Evolutionary conservation across 495 filamentous ascomycete species (phyloP).

Genomic region (Penicillium paradoxum): DNA sequence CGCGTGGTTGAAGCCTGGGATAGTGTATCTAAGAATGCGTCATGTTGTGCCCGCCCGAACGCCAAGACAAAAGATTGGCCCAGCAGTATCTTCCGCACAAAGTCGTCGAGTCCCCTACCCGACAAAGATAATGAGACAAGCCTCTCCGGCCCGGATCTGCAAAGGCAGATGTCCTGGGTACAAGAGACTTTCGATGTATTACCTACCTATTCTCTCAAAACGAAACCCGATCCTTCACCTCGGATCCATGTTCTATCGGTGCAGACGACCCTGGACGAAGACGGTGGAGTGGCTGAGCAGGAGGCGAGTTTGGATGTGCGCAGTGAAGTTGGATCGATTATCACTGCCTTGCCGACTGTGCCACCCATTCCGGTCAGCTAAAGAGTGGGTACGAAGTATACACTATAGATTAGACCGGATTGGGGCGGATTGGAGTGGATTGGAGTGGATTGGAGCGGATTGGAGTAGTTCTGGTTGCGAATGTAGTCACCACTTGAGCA

Average conservation of each 20-base stretch:
- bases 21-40: constrained; percentile 18
- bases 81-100: constrained; percentile 34
- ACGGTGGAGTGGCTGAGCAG: constrained; percentile 5
- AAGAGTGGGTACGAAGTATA: too few relatives aligned
- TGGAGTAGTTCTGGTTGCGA: too few relatives aligned
- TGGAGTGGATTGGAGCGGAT: too few relatives aligned
- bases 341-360: constrained; percentile 39
- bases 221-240: constrained; percentile 24
- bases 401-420: too few relatives aligned
- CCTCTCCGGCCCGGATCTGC: constrained; percentile 13
- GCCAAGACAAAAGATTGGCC: constrained; percentile 29
- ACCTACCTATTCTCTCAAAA: constrained; percentile 35
- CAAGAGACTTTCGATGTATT: constrained; percentile 27
- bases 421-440: too few relatives aligned
- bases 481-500: too few relatives aligned
- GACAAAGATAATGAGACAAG: constrained; percentile 5
- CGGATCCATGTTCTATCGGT: constrained; percentile 36
- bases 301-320: constrained; percentile 2
- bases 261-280: constrained; percentile 25
- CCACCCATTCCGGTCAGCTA: constrained; percentile 7
- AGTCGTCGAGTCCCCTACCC: constrained; percentile 16
- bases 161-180: constrained; percentile 32
- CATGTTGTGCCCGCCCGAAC: constrained; percentile 4
- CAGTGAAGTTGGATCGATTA: constrained; percentile 25
- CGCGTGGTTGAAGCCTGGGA: constrained; percentile 40